These are phyloP conservation scores for Fragosphaeria purpurea DNA, from an alignment of 2,329 filamentous ascomycete genomes.

Conservation along the genomic window DNA sequence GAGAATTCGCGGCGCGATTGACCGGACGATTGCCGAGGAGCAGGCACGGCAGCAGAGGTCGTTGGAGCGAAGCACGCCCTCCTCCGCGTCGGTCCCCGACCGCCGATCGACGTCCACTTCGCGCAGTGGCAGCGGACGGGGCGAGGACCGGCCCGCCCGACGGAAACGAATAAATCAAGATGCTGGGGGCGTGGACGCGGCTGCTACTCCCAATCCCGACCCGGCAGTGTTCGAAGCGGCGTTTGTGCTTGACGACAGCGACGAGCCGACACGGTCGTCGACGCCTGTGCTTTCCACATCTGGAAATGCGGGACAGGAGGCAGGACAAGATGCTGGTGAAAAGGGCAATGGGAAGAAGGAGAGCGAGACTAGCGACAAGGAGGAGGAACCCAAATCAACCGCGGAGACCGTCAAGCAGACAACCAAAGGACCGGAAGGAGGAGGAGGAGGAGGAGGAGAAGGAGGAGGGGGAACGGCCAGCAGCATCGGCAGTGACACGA, in stretches of 20 bases:
- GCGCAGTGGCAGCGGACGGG: slow-evolving; percentile 24
- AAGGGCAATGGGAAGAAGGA: neutral
- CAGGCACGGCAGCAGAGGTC: slow-evolving; percentile 63
- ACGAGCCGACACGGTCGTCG: slow-evolving; percentile 45
- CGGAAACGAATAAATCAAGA: slow-evolving; percentile 26
- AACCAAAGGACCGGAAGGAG: too few relatives aligned
- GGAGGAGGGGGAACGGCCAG: too few relatives aligned
- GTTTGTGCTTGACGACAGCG: slow-evolving; percentile 79
- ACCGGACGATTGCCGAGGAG: slow-evolving; percentile 82
- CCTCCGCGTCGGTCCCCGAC: slow-evolving; percentile 30
- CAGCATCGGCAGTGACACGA: too few relatives aligned
- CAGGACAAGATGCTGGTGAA: neutral
- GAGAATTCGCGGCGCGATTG: slow-evolving; percentile 77
- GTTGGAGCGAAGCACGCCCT: slow-evolving; percentile 30
- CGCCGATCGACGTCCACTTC: slow-evolving; percentile 36
- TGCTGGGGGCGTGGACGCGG: too few relatives aligned
- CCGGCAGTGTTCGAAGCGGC: slow-evolving; percentile 80
- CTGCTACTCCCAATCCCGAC: slow-evolving; percentile 50
- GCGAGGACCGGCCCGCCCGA: slow-evolving; percentile 25
- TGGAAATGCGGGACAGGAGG: too few relatives aligned
- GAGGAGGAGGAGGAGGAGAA: too few relatives aligned
- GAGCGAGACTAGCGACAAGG: neutral
- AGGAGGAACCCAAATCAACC: neutral
- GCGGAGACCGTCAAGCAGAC: too few relatives aligned
- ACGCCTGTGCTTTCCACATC: slow-evolving; percentile 3